Evolutionary conservation across 805 yeast species (phyloP).

Genomic region (Kluyveromyces aestuarii): DNA sequence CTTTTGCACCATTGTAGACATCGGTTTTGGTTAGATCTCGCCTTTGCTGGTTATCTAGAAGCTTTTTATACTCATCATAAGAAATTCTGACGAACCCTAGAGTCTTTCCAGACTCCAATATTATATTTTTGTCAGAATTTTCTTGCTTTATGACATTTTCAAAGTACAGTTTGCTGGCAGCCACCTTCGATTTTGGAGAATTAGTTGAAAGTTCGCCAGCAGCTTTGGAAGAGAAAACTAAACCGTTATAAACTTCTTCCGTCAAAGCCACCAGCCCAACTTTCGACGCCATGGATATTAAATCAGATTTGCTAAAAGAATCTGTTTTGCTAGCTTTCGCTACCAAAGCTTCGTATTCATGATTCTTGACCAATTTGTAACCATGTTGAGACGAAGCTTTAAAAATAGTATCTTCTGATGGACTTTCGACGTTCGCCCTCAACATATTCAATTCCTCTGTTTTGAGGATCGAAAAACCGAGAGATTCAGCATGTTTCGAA

Average conservation of each 20-base stretch:
- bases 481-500: slow-evolving; percentile 16
- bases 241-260: slow-evolving; percentile 8
- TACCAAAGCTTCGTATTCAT: slow-evolving; percentile 18
- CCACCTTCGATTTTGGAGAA: slow-evolving; percentile 19
- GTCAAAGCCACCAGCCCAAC: slow-evolving; percentile 25
- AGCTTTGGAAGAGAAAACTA: slow-evolving; percentile 4
- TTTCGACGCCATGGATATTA: slow-evolving; percentile 23
- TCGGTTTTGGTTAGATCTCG: slow-evolving; percentile 26
- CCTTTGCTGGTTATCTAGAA: slow-evolving; percentile 25
- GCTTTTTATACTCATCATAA: slow-evolving; percentile 26
- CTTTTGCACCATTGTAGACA: slow-evolving; percentile 30
- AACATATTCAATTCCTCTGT: slow-evolving; percentile 19
- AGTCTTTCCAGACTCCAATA: slow-evolving; percentile 27
- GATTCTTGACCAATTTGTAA: slow-evolving; percentile 12
- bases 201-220: slow-evolving; percentile 6
- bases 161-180: slow-evolving; percentile 28
- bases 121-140: slow-evolving; percentile 20
- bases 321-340: slow-evolving; percentile 3
- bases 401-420: slow-evolving; percentile 13
- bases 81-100: slow-evolving; percentile 29
- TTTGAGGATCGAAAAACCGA: slow-evolving; percentile 18
- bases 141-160: slow-evolving; percentile 26
- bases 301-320: slow-evolving; percentile 21
- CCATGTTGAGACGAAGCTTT: slow-evolving; percentile 14
- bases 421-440: slow-evolving; percentile 15